Conservation (phyloP, 2,329 filamentous ascomycete genomes). For the Xylaria sp. region DNA sequence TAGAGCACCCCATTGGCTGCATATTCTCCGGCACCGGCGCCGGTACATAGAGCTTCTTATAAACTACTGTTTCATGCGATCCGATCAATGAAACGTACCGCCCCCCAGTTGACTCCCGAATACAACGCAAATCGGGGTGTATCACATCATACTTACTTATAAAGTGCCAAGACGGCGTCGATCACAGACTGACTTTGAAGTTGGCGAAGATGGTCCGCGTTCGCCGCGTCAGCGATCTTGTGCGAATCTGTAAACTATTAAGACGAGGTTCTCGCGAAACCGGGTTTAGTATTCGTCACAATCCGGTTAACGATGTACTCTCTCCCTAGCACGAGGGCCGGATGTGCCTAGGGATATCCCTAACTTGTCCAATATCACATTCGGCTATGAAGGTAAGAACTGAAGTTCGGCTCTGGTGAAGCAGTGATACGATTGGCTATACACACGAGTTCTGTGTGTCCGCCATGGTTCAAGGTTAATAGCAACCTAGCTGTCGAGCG, state of each 20-base stretch:
- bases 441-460: neutral
- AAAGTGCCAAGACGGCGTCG: neutral
- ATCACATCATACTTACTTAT: neutral
- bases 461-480: neutral
- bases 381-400: neutral
- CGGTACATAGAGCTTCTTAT: neutral
- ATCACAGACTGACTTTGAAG: neutral
- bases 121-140: neutral
- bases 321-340: neutral
- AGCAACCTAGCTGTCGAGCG: neutral
- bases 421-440: slow-evolving; percentile 5
- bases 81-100: slow-evolving; percentile 14
- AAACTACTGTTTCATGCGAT: slow-evolving; percentile 12
- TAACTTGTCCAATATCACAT: neutral
- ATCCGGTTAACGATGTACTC: neutral
- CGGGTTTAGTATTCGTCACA: slow-evolving; percentile 8
- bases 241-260: neutral
- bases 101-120: neutral
- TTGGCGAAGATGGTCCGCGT: neutral
- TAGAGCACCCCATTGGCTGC: neutral
- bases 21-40: slow-evolving; percentile 5
- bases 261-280: slow-evolving; percentile 1
- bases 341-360: slow-evolving; percentile 2
- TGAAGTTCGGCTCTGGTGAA: neutral
- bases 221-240: neutral